phyloP scores from a whole-genome alignment of 768 basidiomycete genomes.

The Lactarius tabidus region DNA sequence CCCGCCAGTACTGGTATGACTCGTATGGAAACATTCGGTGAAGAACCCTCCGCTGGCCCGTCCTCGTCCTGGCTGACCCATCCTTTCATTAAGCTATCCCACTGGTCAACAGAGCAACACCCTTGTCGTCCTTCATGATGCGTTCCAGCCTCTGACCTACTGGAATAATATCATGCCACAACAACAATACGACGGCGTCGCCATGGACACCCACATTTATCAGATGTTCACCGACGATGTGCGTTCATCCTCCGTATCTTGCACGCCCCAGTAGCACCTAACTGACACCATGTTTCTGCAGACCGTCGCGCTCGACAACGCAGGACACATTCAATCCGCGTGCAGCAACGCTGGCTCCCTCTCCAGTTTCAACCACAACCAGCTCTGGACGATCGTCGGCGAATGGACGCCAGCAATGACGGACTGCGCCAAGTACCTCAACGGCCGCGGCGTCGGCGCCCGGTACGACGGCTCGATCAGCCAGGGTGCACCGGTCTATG shows the following conservation, averaged over 20 bases:
- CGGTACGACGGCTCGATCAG: slow-evolving; percentile 54
- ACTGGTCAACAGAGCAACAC: slow-evolving; percentile 49
- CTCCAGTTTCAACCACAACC: slow-evolving; percentile 37
- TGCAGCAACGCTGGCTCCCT: slow-evolving; percentile 49
- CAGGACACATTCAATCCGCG: slow-evolving; percentile 57
- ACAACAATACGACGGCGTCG: slow-evolving; percentile 58
- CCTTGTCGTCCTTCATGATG: slow-evolving; percentile 68
- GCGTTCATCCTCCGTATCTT: slow-evolving; percentile 1
- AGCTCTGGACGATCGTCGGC: slow-evolving; percentile 80
- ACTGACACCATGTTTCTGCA: slow-evolving; percentile 25
- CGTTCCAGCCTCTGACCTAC: slow-evolving; percentile 68
- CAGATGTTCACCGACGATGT: slow-evolving; percentile 65
- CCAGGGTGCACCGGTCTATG: slow-evolving; percentile 60
- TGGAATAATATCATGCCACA: slow-evolving; percentile 61
- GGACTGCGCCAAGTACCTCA: slow-evolving; percentile 79
- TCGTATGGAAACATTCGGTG: slow-evolving; percentile 74
- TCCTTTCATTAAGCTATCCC: slow-evolving; percentile 43
- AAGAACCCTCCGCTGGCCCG: slow-evolving; percentile 1
- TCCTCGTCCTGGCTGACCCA: slow-evolving; percentile 13
- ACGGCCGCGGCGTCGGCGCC: slow-evolving; percentile 71
- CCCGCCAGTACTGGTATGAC: slow-evolving; percentile 64
- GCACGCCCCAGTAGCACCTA: not conserved
- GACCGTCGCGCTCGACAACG: slow-evolving; percentile 44
- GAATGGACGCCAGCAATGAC: slow-evolving; percentile 82
- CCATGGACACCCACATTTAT: slow-evolving; percentile 78